Percentiles rank a stretch among this genome's conserved stretches.
phyloP scores from a whole-genome alignment of 768 basidiomycete species.

The Tubosaeta brunneosetosa region DNA sequence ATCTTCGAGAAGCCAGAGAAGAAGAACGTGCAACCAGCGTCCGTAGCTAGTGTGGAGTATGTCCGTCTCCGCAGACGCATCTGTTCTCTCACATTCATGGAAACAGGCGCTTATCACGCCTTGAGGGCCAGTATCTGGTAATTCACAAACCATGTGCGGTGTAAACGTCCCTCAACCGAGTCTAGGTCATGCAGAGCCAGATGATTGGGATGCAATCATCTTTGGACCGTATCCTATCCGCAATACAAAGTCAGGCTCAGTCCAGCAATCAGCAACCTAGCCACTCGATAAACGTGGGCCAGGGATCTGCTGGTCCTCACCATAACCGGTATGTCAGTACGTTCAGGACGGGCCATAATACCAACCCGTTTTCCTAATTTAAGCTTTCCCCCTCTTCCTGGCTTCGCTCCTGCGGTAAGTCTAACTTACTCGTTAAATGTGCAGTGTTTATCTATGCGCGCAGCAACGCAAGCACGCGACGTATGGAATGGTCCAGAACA shows the following conservation, averaged over 20 bases:
- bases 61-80: slow-evolving; percentile 23
- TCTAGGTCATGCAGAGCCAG: slow-evolving; percentile 85
- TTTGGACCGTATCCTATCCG: slow-evolving; percentile 74
- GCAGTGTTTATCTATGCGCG: slow-evolving; percentile 12
- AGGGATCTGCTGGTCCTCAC: slow-evolving; percentile 19
- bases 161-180: slow-evolving; percentile 2
- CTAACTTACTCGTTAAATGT: slow-evolving; percentile 7
- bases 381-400: slow-evolving; percentile 82
- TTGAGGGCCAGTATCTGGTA: slow-evolving; percentile 85
- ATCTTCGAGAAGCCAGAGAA: slow-evolving; percentile 91
- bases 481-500: slow-evolving; percentile 84
- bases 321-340: slow-evolving; percentile 33
- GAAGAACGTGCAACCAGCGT: slow-evolving; percentile 59
- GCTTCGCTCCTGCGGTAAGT: slow-evolving; percentile 84
- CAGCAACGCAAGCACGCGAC: slow-evolving; percentile 88
- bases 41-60: slow-evolving; percentile 71
- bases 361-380: slow-evolving; percentile 29
- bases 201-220: slow-evolving; percentile 95
- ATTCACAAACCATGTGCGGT: slow-evolving; percentile 2
- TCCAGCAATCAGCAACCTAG: slow-evolving; percentile 27
- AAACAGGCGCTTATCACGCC: slow-evolving; percentile 69
- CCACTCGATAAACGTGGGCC: slow-evolving; percentile 10
- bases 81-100: slow-evolving; percentile 19
- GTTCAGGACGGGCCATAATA: slow-evolving; percentile 14
- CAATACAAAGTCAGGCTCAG: slow-evolving; percentile 47